A percentile compares a stretch with the other conserved stretches of the same genome.
phyloP scores from a whole-genome alignment of 2,329 filamentous ascomycete genomes.

The Lecanicillium sp. region DNA sequence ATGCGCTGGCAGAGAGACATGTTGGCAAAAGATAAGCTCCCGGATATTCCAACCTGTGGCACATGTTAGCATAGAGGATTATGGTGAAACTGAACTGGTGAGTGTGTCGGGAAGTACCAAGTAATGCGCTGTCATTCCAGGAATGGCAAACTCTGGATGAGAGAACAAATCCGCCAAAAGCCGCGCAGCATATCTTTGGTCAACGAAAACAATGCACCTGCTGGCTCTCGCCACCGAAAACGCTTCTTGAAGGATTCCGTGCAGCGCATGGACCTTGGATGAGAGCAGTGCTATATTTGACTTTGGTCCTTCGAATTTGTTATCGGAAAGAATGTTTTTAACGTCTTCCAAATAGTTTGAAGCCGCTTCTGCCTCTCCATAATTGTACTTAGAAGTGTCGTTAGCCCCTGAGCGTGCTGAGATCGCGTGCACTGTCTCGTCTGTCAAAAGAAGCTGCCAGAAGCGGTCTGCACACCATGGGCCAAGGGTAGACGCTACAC shows the following conservation, averaged over 20 bases:
- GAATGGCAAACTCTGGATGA: slow-evolving; percentile 44
- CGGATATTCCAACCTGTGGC: slow-evolving; percentile 23
- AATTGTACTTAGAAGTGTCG: slow-evolving; percentile 11
- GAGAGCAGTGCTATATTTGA: slow-evolving; percentile 44
- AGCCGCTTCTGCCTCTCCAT: slow-evolving; percentile 35
- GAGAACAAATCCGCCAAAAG: slow-evolving; percentile 63
- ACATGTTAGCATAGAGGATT: background rate
- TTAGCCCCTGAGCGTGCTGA: slow-evolving; percentile 45
- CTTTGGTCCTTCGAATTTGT: slow-evolving; percentile 34
- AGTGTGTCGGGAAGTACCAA: too few relatives aligned
- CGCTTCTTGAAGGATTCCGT: slow-evolving; percentile 50
- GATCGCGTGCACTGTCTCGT: slow-evolving; percentile 54
- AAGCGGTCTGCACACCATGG: slow-evolving; percentile 78
- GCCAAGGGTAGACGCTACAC: slow-evolving; percentile 61
- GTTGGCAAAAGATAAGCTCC: slow-evolving; percentile 39
- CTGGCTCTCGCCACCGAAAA: slow-evolving; percentile 50
- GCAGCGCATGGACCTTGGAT: slow-evolving; percentile 61
- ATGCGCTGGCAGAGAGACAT: slow-evolving; percentile 70
- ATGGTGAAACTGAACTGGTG: too few relatives aligned
- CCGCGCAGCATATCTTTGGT: slow-evolving; percentile 68
- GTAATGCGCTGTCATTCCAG: slow-evolving; percentile 51
- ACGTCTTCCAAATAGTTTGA: slow-evolving; percentile 52
- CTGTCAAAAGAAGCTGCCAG: slow-evolving; percentile 64
- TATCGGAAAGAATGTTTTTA: slow-evolving; percentile 43
- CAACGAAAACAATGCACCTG: slow-evolving; percentile 81